A percentile compares a stretch with the other conserved stretches of the same genome.
phyloP scores from a whole-genome alignment of 352 stramenopile species.

The Phytophthora sp. region DNA sequence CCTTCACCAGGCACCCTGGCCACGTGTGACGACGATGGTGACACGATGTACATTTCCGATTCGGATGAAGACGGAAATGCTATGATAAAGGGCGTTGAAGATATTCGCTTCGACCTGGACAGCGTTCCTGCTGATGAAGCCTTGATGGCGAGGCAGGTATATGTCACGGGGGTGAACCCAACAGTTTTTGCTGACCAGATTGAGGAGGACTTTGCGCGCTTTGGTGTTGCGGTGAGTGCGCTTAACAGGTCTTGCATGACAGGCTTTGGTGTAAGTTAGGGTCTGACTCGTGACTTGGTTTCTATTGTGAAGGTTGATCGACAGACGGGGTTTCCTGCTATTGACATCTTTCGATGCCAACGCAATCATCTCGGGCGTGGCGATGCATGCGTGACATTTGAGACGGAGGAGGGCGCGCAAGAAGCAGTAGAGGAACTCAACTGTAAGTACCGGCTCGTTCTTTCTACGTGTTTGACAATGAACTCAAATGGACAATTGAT shows the following conservation, averaged over 20 bases:
- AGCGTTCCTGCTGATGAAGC: conserved; percentile 48
- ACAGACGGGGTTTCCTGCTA: conserved; percentile 52
- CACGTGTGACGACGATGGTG: conserved; percentile 41
- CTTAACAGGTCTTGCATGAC: background rate
- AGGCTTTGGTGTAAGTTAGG: conserved; percentile 15
- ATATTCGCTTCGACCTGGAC: conserved; percentile 64
- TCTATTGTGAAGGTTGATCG: conserved; percentile 43
- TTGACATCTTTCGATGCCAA: conserved; percentile 63
- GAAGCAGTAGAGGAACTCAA: conserved; percentile 64
- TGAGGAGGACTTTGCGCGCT: conserved; percentile 60
- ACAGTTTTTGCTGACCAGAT: conserved; percentile 52
- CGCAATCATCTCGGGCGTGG: conserved; percentile 55
- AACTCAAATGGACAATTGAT: background rate
- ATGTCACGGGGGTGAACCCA: conserved; percentile 62
- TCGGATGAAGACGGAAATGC: conserved; percentile 53
- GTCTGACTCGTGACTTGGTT: conserved; percentile 9
- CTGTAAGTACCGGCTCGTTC: conserved; percentile 31
- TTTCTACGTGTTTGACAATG: conserved; percentile 2
- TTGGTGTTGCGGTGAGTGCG: conserved; percentile 56
- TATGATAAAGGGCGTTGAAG: conserved; percentile 35
- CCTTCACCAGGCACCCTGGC: conserved; percentile 25
- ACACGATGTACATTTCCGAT: conserved; percentile 54
- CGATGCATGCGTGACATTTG: conserved; percentile 60
- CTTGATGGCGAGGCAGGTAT: conserved; percentile 51
- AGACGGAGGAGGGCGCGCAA: conserved; percentile 39